Base-by-base conservation (phyloP, 129 eudicot genomes). In the Pittosporum tobira region DNA sequence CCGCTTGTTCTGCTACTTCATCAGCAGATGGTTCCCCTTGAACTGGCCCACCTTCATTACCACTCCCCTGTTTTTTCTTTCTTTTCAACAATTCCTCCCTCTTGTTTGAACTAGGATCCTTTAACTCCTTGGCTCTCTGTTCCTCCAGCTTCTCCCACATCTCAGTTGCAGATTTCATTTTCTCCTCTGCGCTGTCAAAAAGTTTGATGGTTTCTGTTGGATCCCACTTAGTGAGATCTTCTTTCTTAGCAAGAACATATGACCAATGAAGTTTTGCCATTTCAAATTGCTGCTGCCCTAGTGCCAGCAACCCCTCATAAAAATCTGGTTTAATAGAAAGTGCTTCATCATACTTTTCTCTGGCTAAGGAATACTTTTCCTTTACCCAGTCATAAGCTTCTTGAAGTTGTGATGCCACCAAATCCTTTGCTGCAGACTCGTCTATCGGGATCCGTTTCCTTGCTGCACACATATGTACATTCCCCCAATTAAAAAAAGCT, bases 221-320 rank as follows among this genome's bases (percentile, higher is more conserved):
- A 66, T 91, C 95, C 98, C 98, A 91, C 31, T 68, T 73, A 30
- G 87, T 75, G 29, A 91, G 61, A 63, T 91, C 94, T 4, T 80
- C 94, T 67, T 91, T 86, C 69, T 91, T 86, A 25, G 98, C 98
- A 4, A 83, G 76, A 34, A 79, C 83, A 67, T 78, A 91, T 14
- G 95, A 85, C 98, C 98, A 91, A 38, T 86, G 90, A 59, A 91
- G 98, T 63, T 91, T 91, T 12, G 95, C 98, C 95, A 86, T 86
- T 68, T 91, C 98, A 70, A 91, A 91, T 52, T 91, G 98, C 40
- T 86, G 95, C 72, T 91, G 98, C 36, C 98, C 98, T 38, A 91
- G 73, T 16, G 98, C 98, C 6, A 91, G 47, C 44, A 91, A 64
- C 6, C 98, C 98, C 55, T 91, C 98, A n/a, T 86, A 91, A 59